Percentiles rank a stretch among this genome's conserved stretches.
These are phyloP conservation scores for Talaromyces funiculosus DNA, from an alignment of 2,329 filamentous ascomycete genomes.

Conservation along the genomic window DNA sequence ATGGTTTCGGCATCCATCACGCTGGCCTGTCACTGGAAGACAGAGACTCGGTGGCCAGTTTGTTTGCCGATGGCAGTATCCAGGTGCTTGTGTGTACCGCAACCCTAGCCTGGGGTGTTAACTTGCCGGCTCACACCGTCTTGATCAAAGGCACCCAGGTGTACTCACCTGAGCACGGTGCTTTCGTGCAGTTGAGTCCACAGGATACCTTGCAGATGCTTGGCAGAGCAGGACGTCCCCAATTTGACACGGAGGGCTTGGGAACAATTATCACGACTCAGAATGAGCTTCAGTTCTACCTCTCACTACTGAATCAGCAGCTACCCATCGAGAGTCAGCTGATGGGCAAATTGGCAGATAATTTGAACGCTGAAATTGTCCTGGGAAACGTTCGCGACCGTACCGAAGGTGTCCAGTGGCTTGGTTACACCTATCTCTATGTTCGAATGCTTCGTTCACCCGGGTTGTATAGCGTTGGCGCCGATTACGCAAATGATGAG, in stretches of 20 bases:
- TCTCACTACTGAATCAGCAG: slow-evolving; percentile 94
- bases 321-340: slow-evolving; percentile 96
- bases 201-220: slow-evolving; percentile 99
- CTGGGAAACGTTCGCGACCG: slow-evolving; percentile 85
- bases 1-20: slow-evolving; percentile 97
- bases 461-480: slow-evolving; percentile 88
- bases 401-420: slow-evolving; percentile 97
- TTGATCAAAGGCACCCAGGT: slow-evolving; percentile 98
- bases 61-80: slow-evolving; percentile 85
- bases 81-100: slow-evolving; percentile 96
- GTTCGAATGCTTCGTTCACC: slow-evolving; percentile 96
- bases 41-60: slow-evolving; percentile 87
- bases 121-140: slow-evolving; percentile 93
- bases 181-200: slow-evolving; percentile 94
- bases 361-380: slow-evolving; percentile 92
- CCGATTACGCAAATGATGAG: slow-evolving; percentile 90
- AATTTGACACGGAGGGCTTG: slow-evolving; percentile 96
- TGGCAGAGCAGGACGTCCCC: slow-evolving; percentile 89
- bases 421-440: slow-evolving; percentile 96
- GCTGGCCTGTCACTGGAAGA: slow-evolving; percentile 96
- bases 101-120: slow-evolving; percentile 98
- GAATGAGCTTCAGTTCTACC: slow-evolving; percentile 90
- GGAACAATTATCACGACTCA: slow-evolving; percentile 98
- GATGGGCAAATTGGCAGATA: slow-evolving; percentile 86
- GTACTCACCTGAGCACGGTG: slow-evolving; percentile 97